phyloP scores from a whole-genome alignment of 1,284 basidiomycete genomes.

The Tylopilus sp. region DNA sequence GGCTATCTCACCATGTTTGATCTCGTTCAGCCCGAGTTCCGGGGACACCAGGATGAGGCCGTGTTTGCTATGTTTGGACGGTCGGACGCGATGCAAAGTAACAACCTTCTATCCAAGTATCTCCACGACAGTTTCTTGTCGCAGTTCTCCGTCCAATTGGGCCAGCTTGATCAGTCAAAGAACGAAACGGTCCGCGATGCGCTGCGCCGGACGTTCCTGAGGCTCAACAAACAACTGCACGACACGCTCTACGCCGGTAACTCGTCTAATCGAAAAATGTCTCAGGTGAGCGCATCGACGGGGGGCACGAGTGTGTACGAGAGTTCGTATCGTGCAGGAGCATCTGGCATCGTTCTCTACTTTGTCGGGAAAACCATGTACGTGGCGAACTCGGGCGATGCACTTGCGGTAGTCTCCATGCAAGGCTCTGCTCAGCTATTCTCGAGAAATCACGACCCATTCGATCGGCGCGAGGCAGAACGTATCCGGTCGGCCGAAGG shows the following conservation, averaged over 20 bases:
- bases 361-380: constrained; percentile 78
- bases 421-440: constrained; percentile 76
- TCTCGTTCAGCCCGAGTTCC: constrained; percentile 86
- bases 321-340: constrained; percentile 60
- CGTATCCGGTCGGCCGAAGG: constrained; percentile 91
- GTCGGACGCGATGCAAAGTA: constrained; percentile 59
- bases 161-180: constrained; percentile 31
- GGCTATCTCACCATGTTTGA: constrained; percentile 88
- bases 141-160: constrained; percentile 58
- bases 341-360: constrained; percentile 86
- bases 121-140: constrained; percentile 75
- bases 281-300: constrained; percentile 53
- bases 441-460: constrained; percentile 86
- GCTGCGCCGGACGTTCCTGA: constrained; percentile 79
- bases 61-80: constrained; percentile 95
- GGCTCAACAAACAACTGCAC: constrained; percentile 75
- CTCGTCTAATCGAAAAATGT: constrained; percentile 58
- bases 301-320: constrained; percentile 35
- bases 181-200: constrained; percentile 67
- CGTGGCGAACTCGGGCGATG: constrained; percentile 88
- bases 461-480: constrained; percentile 78
- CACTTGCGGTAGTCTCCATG: constrained; percentile 84
- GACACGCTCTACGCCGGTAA: constrained; percentile 51
- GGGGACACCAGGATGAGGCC: constrained; percentile 74
- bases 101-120: constrained; percentile 68